These are phyloP conservation scores for Piper longum DNA, from an alignment of 164 flowering plant genomes.

Conservation along the genomic window DNA sequence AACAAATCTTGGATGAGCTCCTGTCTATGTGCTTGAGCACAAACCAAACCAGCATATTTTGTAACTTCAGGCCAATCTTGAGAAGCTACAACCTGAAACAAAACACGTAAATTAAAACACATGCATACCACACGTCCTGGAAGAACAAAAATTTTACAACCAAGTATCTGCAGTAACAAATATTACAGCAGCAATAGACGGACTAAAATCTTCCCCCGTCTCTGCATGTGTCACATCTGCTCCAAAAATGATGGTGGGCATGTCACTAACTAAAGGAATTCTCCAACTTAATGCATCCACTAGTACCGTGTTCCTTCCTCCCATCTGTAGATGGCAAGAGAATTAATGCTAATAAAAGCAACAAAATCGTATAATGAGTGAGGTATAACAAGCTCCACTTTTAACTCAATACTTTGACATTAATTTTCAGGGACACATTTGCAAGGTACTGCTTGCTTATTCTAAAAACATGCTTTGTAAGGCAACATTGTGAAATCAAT, in stretches of 20 bases:
- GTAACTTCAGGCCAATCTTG: conserved; percentile 63
- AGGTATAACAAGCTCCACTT: neutral
- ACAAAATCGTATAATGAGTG: neutral
- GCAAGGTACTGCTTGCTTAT: conserved; percentile 34
- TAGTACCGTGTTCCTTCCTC: conserved; percentile 47
- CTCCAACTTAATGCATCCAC: conserved; percentile 35
- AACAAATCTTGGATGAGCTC: conserved; percentile 49
- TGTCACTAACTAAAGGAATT: conserved; percentile 45
- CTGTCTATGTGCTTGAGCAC: conserved; percentile 53
- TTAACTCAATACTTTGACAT: conserved; percentile 31
- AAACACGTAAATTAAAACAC: neutral
- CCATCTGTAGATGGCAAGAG: conserved; percentile 19
- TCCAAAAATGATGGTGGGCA: conserved; percentile 50
- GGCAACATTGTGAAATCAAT: conserved; percentile 43
- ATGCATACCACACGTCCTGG: neutral
- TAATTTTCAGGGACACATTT: conserved; percentile 42
- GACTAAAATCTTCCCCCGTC: conserved; percentile 39
- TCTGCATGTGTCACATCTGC: conserved; percentile 55
- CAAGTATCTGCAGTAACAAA: neutral
- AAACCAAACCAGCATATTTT: conserved; percentile 48
- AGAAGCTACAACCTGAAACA: conserved; percentile 44
- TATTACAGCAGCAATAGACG: conserved; percentile 52
- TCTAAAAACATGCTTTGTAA: conserved; percentile 29
- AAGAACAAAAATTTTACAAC: neutral
- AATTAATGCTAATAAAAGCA: neutral